These are phyloP conservation scores for Penicillium sp. DNA, from an alignment of 2,329 filamentous ascomycete genomes.

Conservation along the genomic window DNA sequence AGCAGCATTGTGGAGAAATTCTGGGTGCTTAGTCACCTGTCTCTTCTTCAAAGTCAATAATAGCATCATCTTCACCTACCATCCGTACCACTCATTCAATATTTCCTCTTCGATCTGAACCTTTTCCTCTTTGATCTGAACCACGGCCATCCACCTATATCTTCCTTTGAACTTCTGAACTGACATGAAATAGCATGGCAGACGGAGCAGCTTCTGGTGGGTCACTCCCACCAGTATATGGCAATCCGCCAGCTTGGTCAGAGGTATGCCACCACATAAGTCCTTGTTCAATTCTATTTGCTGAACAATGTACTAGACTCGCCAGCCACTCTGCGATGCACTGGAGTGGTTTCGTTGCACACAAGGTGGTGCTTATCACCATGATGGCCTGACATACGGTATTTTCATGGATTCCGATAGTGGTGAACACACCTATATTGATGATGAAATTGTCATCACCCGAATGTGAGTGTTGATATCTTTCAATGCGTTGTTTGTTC, in stretches of 20 bases:
- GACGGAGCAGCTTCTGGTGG: not conserved
- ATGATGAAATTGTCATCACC: slow-evolving; percentile 59
- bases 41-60: too few relatives aligned
- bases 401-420: slow-evolving; percentile 56
- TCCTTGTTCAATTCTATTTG: not conserved
- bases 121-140: too few relatives aligned
- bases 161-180: not conserved
- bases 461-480: slow-evolving; percentile 48
- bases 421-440: slow-evolving; percentile 54
- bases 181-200: not conserved
- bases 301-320: slow-evolving; percentile 13
- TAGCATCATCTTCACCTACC: too few relatives aligned
- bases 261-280: not conserved
- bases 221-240: not conserved
- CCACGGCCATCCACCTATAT: too few relatives aligned
- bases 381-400: slow-evolving; percentile 44
- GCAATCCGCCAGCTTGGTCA: not conserved
- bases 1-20: too few relatives aligned
- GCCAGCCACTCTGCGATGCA: slow-evolving; percentile 60
- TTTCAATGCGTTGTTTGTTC: slow-evolving; percentile 4
- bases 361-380: slow-evolving; percentile 56
- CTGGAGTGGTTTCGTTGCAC: slow-evolving; percentile 58
- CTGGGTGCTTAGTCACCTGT: too few relatives aligned
- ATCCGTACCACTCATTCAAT: too few relatives aligned
- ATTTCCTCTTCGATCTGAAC: too few relatives aligned